Evolutionary conservation across 192 early-diverging fungal species (phyloP), one percentile per base, ranked within the genome.

Genomic region (Backusella circina): DNA sequence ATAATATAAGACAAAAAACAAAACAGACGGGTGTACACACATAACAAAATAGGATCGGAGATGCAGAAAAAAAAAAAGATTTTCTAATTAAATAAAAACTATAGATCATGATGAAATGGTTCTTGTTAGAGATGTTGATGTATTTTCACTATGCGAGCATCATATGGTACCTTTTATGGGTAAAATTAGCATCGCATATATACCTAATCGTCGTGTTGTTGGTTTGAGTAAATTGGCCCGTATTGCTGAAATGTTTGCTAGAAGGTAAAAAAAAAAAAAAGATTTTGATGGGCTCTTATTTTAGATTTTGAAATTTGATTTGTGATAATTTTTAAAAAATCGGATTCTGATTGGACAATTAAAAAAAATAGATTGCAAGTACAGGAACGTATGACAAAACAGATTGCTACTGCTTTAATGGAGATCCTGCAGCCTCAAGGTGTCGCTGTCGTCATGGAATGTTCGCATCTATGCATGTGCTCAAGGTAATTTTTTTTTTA

Each of bases 21-120:
- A 41, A 15, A 36, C n/a, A 10, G 16, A 68, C 64, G 44, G 44
- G 44, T 47, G 50, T 12, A 71, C 21, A 65, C 37, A 70, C 31
- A 57, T 51, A 65, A 69, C 2, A 71, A 33, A 21, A 41, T 36
- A n/a, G 15, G 21, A 32, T 71, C 21, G 26, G 31, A 36, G 35
- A 26, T 61, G 54, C 54, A 28, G 23, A 28, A 61, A 61, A 61
- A 57, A 61, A 23, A 67, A 37, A 7, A 31, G 36, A 68, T 75
- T 28, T 50, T 68, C 38, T 72, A 33, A 72, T 72, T 35, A 36
- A 61, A n/a, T 36, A 64, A 68, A 23, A 37, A 28, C 31, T 65
- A 0, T 77, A 90, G 95, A 98, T 77, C 95, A 98, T 80, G 96
- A 98, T 69, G 98, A 99, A 78, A 99, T 99, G 98, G 98, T 99